Evolutionary conservation across 169 alveolate genomes (phyloP).

Genomic region (Cyclospora cayetanensis): DNA sequence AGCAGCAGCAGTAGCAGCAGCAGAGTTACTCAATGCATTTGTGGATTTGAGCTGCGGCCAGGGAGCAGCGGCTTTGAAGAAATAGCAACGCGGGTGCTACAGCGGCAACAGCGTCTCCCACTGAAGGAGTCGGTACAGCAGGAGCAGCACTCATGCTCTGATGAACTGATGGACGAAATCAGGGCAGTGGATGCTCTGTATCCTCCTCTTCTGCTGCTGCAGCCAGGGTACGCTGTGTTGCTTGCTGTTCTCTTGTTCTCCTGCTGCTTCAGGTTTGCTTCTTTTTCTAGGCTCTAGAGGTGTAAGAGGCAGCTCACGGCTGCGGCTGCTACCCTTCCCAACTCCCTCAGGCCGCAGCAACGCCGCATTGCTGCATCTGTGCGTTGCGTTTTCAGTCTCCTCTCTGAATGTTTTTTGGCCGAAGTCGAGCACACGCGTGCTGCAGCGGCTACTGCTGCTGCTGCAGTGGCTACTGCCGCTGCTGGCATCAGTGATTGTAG

Average conservation of each 20-base stretch:
- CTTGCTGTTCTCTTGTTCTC: background rate
- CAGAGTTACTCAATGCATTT: background rate
- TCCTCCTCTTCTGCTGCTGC: conserved; percentile 53
- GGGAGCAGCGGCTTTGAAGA: conserved; percentile 15
- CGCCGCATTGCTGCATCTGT: background rate
- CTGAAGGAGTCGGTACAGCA: background rate
- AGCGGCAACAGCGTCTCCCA: conserved; percentile 45
- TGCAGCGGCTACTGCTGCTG: conserved; percentile 40
- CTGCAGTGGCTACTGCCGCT: background rate
- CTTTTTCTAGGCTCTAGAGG: background rate
- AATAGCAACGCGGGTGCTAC: conserved; percentile 43
- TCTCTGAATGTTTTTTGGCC: background rate
- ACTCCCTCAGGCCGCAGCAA: background rate
- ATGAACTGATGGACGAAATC: conserved; percentile 43
- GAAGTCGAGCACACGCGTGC: conserved; percentile 44
- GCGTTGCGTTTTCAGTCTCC: background rate
- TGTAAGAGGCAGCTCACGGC: background rate
- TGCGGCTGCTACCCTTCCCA: background rate
- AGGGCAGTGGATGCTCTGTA: conserved; percentile 32
- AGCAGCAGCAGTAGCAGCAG: background rate
- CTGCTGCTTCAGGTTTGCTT: background rate
- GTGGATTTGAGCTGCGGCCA: conserved; percentile 17
- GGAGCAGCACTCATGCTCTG: conserved; percentile 37
- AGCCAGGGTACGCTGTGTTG: conserved; percentile 51
- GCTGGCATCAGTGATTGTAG: background rate